Percentiles rank a stretch among this genome's conserved stretches.
phyloP scores from a whole-genome alignment of 352 stramenopile species.

The Pythium coloratum region DNA sequence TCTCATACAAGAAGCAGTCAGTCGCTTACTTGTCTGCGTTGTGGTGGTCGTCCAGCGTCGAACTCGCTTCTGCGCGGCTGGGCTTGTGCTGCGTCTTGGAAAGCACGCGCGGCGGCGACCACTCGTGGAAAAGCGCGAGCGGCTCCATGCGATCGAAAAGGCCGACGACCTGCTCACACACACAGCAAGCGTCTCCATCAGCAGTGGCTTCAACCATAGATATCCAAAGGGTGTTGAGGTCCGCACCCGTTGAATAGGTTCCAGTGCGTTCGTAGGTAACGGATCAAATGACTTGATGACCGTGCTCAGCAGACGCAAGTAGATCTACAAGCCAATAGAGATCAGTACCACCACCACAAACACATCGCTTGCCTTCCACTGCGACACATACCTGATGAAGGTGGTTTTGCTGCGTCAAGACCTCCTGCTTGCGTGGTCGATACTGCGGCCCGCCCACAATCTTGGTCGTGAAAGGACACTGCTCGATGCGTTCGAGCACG shows the following conservation, averaged over 20 bases:
- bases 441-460: slow-evolving; percentile 72
- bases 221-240: background rate
- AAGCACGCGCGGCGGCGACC: slow-evolving; percentile 64
- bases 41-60: slow-evolving; percentile 60
- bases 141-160: slow-evolving; percentile 66
- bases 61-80: slow-evolving; percentile 57
- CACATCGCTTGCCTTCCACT: background rate
- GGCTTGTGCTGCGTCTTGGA: slow-evolving; percentile 43
- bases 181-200: background rate
- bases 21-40: slow-evolving; percentile 38
- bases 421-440: slow-evolving; percentile 44
- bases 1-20: background rate
- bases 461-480: slow-evolving; percentile 55
- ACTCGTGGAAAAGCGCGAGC: slow-evolving; percentile 74
- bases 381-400: slow-evolving; percentile 56
- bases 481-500: slow-evolving; percentile 72
- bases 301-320: slow-evolving; percentile 56
- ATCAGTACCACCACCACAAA: background rate
- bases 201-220: background rate
- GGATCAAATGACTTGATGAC: slow-evolving; percentile 66
- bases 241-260: slow-evolving; percentile 65
- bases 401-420: slow-evolving; percentile 73
- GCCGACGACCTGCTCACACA: slow-evolving; percentile 46
- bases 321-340: slow-evolving; percentile 41
- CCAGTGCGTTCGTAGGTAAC: slow-evolving; percentile 37